Evolutionary conservation across 129 eudicot species (phyloP).

Genomic region (Deinandra increscens): DNA sequence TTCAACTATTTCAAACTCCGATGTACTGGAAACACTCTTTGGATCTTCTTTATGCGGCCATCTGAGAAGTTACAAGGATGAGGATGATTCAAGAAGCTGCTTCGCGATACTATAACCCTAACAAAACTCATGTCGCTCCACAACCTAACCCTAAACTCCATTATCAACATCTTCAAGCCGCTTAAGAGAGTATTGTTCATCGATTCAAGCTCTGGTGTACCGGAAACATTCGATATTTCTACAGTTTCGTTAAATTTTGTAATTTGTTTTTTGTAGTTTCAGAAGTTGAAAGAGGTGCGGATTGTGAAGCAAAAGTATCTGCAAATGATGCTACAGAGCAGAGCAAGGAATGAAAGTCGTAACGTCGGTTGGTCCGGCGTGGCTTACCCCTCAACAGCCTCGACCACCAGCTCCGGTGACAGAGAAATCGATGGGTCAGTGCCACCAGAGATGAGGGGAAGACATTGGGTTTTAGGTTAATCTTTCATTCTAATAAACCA

Average conservation of each 20-base stretch:
- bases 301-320: conserved; percentile 43
- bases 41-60: conserved; percentile 65
- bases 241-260: too few relatives aligned
- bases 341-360: conserved; percentile 21
- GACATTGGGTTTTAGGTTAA: too few relatives aligned
- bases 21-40: too few relatives aligned
- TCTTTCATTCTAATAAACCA: too few relatives aligned
- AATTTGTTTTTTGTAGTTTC: conserved; percentile 39
- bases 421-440: too few relatives aligned
- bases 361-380: conserved; percentile 34
- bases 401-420: conserved; percentile 32
- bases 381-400: conserved; percentile 74
- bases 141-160: conserved; percentile 35
- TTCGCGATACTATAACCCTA: conserved; percentile 5
- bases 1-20: too few relatives aligned
- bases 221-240: not conserved
- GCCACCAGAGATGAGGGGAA: too few relatives aligned
- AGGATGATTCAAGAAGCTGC: conserved; percentile 50
- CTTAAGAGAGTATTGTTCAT: conserved; percentile 62
- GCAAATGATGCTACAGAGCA: conserved; percentile 37
- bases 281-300: conserved; percentile 45
- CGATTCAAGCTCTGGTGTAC: too few relatives aligned
- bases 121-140: conserved; percentile 4
- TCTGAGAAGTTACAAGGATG: conserved; percentile 77
- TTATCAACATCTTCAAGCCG: conserved; percentile 53